These are phyloP conservation scores for Chenopodium suecicum DNA, from an alignment of 148 eudicot species.

Conservation along the genomic window DNA sequence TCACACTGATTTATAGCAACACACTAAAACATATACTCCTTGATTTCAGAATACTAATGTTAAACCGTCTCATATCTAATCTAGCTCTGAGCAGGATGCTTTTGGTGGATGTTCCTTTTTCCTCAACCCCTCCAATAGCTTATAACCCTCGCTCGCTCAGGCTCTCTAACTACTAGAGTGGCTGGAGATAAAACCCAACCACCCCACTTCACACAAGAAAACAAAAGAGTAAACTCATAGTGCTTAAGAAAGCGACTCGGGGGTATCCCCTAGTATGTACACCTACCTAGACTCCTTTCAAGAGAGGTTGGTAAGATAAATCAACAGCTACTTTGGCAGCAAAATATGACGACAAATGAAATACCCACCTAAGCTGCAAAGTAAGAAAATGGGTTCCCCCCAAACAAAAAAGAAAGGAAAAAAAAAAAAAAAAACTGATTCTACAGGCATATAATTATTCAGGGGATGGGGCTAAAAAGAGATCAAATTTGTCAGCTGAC, in stretches of 20 bases:
- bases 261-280: neutral
- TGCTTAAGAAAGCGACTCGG: conserved; percentile 11
- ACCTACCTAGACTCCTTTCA: conserved; percentile 1
- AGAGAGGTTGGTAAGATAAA: conserved; percentile 9
- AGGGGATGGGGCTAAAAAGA: neutral
- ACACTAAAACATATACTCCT: too few species aligned
- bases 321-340: conserved; percentile 14
- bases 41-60: too few species aligned
- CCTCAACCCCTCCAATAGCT: neutral
- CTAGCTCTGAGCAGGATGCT: neutral
- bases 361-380: conserved; percentile 10
- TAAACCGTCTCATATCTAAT: too few species aligned
- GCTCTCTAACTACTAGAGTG: neutral
- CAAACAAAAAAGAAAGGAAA: neutral
- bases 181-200: neutral
- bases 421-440: neutral
- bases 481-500: neutral
- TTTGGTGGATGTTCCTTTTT: neutral
- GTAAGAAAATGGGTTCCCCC: neutral
- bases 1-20: too few species aligned
- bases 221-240: conserved; percentile 8
- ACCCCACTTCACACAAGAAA: conserved; percentile 6
- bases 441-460: neutral
- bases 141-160: neutral
- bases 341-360: neutral